Percentiles rank a stretch among this genome's conserved stretches.
These are phyloP conservation scores for Antitrichia curtipendula DNA, from an alignment of 225 moss, liverwort and hornwort genomes.

Conservation along the genomic window DNA sequence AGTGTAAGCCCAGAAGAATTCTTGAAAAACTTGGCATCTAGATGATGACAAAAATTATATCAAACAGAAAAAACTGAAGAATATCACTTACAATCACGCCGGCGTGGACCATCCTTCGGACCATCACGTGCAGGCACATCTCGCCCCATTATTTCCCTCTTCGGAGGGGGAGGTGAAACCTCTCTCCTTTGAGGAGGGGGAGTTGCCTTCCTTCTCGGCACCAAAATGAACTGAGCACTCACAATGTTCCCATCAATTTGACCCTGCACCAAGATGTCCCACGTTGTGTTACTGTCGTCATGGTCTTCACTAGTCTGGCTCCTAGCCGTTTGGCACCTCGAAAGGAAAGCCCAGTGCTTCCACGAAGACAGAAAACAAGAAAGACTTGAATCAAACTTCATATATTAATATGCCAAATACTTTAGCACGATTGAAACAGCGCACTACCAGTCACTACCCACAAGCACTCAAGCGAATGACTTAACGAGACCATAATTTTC, in stretches of 20 bases:
- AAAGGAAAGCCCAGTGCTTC: background rate
- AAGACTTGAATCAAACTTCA: background rate
- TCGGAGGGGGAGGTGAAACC: conserved; percentile 29
- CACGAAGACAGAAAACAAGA: background rate
- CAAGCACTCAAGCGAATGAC: background rate
- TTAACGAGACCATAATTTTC: background rate
- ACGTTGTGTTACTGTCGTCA: background rate
- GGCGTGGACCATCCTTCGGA: conserved; percentile 50
- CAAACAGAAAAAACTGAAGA: background rate
- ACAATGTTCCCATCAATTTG: conserved; percentile 96
- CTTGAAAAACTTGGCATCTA: background rate
- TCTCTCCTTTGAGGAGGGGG: conserved; percentile 48
- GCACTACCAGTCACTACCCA: background rate
- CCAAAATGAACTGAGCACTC: conserved; percentile 86
- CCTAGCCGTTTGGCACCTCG: background rate
- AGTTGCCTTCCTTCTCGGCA: conserved; percentile 64
- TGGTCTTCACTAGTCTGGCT: background rate
- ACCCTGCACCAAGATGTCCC: conserved; percentile 31
- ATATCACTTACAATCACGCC: conserved; percentile 55
- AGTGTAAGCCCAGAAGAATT: background rate
- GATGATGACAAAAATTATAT: background rate
- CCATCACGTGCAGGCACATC: conserved; percentile 57
- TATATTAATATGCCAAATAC: background rate
- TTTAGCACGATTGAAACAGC: background rate
- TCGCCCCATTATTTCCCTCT: conserved; percentile 34